Base-by-base conservation (phyloP, 2,329 filamentous ascomycete species). In the Colletotrichum chlorophyti region DNA sequence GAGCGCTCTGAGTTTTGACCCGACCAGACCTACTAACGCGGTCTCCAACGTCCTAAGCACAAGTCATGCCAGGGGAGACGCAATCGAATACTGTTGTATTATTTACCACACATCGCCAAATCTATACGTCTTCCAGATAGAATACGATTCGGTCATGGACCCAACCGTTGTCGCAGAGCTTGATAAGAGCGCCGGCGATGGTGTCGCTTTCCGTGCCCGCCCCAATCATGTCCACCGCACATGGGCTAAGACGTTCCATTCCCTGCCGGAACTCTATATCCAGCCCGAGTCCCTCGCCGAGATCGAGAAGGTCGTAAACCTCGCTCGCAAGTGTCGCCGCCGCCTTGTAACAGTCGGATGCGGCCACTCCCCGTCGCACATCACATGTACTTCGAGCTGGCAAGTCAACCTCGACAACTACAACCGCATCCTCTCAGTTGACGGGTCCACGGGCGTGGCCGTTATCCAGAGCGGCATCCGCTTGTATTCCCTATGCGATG, bases 371-470 rank as follows among this genome's bases (percentile, higher is more conserved):
- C 95, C 94, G 7, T 96, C 90, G 63, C 90, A 94, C 69, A 78
- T 99, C 38, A 98, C 94, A 5, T 96, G 92, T 75, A 96, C 93
- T 5, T 95, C 91, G 14, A 91, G 90, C 63, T 98, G 95, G 95
- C 87, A 97, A 70, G 80, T 98, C 65, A 98, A 97, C 72, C 85
- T 99, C 61, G 95, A 99, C 78, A 83, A 90, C 63, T 91, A 91
- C 76, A 86, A 86, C 69, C 80, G 83, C 51, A 83, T 98, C 26
- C 70, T 96, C 46, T 82, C 86, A 7, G 80, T 96, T 45, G 87
- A 96, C 69, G 75, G 74, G 48, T 79, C 84, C 34, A 87, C 81
- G 10, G 84, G 87, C 48, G 75, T 90, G 7, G 84, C 96, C 50
- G 86, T 87, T 3, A 90, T 96, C 66, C 84, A 98, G 76, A 90